Evolutionary conservation across 2,329 filamentous ascomycete genomes (phyloP).

Genomic region (Aspergillus unguis): DNA sequence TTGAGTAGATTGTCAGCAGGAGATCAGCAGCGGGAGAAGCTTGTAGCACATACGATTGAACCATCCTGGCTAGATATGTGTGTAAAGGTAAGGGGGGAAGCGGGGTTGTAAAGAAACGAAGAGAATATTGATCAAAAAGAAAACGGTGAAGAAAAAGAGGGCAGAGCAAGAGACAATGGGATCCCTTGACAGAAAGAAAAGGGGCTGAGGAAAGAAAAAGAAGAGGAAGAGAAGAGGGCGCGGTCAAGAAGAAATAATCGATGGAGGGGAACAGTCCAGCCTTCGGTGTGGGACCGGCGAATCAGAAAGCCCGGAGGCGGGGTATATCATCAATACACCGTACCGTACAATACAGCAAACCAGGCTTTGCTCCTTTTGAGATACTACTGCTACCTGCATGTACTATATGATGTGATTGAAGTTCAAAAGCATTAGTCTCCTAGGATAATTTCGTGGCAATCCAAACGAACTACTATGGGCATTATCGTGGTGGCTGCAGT

Average conservation of each 20-base stretch:
- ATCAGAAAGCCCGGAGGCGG: slow-evolving; percentile 11
- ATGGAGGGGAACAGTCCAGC: slow-evolving; percentile 14
- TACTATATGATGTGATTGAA: too few relatives aligned
- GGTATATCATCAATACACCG: not conserved
- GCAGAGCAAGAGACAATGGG: slow-evolving; percentile 22
- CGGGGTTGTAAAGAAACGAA: slow-evolving; percentile 5
- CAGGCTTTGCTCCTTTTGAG: not conserved
- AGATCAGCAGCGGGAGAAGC: not conserved
- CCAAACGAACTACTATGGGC: too few relatives aligned
- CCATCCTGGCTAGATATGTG: slow-evolving; percentile 49
- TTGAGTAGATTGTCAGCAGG: not conserved
- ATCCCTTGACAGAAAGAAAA: slow-evolving; percentile 26
- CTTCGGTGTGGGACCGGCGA: slow-evolving; percentile 13
- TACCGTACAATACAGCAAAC: slow-evolving; percentile 4
- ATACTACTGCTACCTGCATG: too few relatives aligned
- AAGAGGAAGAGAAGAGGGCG: not conserved
- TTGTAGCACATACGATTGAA: slow-evolving; percentile 54
- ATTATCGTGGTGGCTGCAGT: not conserved
- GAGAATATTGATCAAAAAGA: slow-evolving; percentile 7
- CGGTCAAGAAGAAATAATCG: slow-evolving; percentile 1
- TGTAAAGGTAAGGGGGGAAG: slow-evolving; percentile 16
- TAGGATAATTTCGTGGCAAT: not conserved
- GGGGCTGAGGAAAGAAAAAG: slow-evolving; percentile 19
- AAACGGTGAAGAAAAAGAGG: slow-evolving; percentile 14
- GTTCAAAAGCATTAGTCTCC: not conserved